Conservation (phyloP, 176 grass and related monocot genomes). For the Bonia amplexicaulis region DNA sequence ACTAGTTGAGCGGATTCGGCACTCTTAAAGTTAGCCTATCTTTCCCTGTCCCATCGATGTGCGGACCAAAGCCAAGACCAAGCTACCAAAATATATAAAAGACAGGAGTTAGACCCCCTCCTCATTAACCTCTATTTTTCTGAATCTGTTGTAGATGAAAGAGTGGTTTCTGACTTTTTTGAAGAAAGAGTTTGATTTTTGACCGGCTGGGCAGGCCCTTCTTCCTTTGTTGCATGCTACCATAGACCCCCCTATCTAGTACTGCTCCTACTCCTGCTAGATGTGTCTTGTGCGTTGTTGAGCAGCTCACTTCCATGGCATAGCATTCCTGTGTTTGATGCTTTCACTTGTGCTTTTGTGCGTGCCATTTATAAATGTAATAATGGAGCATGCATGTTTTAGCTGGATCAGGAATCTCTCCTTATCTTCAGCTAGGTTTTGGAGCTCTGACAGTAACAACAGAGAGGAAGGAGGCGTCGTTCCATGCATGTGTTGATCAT, state of each 20-base stretch:
- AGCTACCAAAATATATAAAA: no score
- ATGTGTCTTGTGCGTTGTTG: neutral
- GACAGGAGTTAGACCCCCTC: no score
- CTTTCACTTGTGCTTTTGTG: neutral
- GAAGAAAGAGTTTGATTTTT: no score
- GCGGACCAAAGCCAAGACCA: no score
- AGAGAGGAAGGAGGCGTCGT: neutral
- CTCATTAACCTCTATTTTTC: no score
- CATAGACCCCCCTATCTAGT: neutral
- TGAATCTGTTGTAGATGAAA: no score
- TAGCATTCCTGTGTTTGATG: neutral
- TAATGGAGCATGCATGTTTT: neutral
- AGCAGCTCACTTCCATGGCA: neutral
- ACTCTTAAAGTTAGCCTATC: no score
- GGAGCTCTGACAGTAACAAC: constrained; percentile 13
- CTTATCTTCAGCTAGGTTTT: neutral
- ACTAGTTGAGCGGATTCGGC: no score
- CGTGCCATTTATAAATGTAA: neutral
- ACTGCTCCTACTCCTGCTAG: neutral
- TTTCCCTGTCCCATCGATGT: no score
- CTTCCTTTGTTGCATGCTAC: neutral
- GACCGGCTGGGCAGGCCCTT: neutral
- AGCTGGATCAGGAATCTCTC: constrained; percentile 24
- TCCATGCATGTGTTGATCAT: neutral
- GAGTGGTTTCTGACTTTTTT: no score